Base-by-base conservation (phyloP, 2,329 filamentous ascomycete species). In the Didymella pomorum region DNA sequence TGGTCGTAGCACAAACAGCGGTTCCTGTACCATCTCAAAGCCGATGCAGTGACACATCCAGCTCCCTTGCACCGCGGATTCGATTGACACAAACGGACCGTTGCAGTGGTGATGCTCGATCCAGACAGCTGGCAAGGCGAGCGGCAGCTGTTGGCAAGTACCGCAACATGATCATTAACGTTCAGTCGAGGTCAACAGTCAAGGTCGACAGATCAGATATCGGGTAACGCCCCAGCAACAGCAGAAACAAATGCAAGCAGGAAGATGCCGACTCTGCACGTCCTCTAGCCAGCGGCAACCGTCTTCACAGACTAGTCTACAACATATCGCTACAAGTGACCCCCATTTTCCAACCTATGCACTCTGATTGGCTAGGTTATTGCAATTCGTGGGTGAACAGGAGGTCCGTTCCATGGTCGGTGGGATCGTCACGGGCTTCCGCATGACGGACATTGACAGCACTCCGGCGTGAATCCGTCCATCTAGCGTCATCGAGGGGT, bases 361-460 rank as follows among this genome's bases (percentile, higher is more conserved):
- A 25, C 10, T 14, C 23, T 42, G 9, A 52, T 50, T 52, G 50
- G 49, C n/a, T 26, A 7, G 6, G 4, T 3, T 21, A 39, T 21
- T 39, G 44, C 50, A 21, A 21, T 37, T 47, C 16, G 14, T 44
- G 48, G 43, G 49, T 46, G 51, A 63, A 56, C 52, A 47, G 58
- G 35, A 57, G 48, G 58, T 58, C 57, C 50, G 44, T 59, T 41
- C 48, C 44, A 42, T 55, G 14, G 20, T 18, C 35, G 35, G 14
- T 25, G 23, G 21, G 55, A 55, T 50, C 58, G 47, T 49, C 50
- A 50, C 50, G 46, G 39, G 41, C 21, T 58, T 39, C 50, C 45
- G 41, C 20, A 42, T 50, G 41, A 52, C 56, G 56, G 56, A 54
- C 56, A 46, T 43, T 58, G 56, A 58, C 51, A 58, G 56, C 18